These are phyloP conservation scores for Gossypium arboreum DNA, from an alignment of 345 rosid species.

Conservation along the genomic window DNA sequence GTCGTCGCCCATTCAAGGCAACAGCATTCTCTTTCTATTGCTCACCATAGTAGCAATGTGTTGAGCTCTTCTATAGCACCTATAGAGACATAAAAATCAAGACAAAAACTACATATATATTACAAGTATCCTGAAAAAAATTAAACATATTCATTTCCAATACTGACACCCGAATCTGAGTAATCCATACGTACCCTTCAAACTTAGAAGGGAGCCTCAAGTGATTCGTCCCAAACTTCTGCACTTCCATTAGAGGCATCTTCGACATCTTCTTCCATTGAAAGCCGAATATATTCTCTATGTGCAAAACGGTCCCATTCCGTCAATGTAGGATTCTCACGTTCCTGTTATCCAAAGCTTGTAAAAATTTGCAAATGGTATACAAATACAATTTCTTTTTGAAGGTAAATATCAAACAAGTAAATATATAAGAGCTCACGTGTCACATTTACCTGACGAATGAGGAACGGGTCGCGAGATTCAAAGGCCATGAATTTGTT, in stretches of 20 bases:
- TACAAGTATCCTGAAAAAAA: too few species aligned
- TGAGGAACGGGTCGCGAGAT: constrained; percentile 95
- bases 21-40: constrained; percentile 11
- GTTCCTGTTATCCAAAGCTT: constrained; percentile 52
- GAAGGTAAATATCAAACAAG: background rate
- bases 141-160: too few species aligned
- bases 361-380: background rate
- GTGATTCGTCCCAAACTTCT: constrained; percentile 97
- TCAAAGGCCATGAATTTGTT: constrained; percentile 97
- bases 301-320: constrained; percentile 99
- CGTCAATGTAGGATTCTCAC: constrained; percentile 91
- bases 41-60: background rate
- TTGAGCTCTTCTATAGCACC: constrained; percentile 22
- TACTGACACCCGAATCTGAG: background rate
- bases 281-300: constrained; percentile 92
- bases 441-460: constrained; percentile 68
- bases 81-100: background rate
- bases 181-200: constrained; percentile 27
- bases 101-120: too few species aligned
- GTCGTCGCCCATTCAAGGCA: constrained; percentile 16
- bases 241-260: constrained; percentile 98
- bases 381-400: constrained; percentile 4
- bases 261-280: constrained; percentile 99
- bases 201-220: constrained; percentile 83
- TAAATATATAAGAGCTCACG: constrained; percentile 2